Conservation (phyloP, 1,284 basidiomycete genomes). For the Bjerkandera adusta region DNA sequence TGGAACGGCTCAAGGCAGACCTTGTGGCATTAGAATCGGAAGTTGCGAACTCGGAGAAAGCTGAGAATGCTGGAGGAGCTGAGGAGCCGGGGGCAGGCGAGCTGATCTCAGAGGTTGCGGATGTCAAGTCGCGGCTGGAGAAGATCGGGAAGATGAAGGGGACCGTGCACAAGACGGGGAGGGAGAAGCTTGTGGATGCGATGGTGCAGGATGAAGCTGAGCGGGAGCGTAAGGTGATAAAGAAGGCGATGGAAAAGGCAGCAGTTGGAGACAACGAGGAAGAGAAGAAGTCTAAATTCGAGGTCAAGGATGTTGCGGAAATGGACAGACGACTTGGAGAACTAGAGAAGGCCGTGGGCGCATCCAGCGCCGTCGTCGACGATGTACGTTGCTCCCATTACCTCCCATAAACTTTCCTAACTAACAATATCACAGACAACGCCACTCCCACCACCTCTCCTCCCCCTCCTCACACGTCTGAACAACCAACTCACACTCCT, state of each 20-base stretch:
- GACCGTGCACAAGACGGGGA: constrained; percentile 33
- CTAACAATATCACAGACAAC: constrained; percentile 40
- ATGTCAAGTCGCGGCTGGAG: constrained; percentile 65
- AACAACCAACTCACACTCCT: constrained; percentile 86
- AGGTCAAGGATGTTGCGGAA: constrained; percentile 54
- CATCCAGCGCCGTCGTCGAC: constrained; percentile 66
- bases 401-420: not conserved
- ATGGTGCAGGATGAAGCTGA: constrained; percentile 44
- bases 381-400: constrained; percentile 49
- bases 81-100: constrained; percentile 76
- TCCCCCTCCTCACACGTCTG: constrained; percentile 79
- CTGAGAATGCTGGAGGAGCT: constrained; percentile 28
- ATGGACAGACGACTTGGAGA: constrained; percentile 80
- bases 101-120: constrained; percentile 71
- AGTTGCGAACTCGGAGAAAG: constrained; percentile 34
- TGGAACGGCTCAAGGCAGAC: constrained; percentile 62
- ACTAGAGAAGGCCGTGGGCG: constrained; percentile 79
- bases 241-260: constrained; percentile 16
- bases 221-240: not conserved
- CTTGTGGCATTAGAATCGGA: constrained; percentile 65
- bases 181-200: constrained; percentile 61
- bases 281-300: constrained; percentile 10
- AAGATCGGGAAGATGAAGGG: constrained; percentile 65
- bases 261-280: constrained; percentile 14
- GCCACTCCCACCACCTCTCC: constrained; percentile 75